Evolutionary conservation across 2,329 filamentous ascomycete genomes (phyloP).

Genomic region (Harringtonia lauricola): DNA sequence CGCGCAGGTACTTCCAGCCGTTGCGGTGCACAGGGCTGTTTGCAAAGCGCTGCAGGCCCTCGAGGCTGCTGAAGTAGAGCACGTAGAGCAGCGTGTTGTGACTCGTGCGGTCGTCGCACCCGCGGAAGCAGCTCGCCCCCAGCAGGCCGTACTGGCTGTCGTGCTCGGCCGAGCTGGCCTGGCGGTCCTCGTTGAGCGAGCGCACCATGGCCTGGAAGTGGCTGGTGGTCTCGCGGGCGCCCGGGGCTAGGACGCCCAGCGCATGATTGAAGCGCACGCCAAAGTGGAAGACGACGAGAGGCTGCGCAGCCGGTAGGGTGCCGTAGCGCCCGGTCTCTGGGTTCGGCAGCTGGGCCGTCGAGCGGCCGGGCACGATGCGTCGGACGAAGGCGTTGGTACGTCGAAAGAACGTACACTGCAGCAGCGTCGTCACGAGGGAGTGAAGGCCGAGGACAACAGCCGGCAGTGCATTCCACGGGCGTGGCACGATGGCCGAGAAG

Average conservation of each 20-base stretch:
- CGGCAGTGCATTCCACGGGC: constrained; percentile 24
- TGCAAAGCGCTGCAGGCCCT: constrained; percentile 12
- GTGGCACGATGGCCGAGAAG: constrained; percentile 22
- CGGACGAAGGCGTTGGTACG: constrained; percentile 13
- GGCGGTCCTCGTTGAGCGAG: constrained; percentile 14
- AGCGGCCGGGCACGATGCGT: constrained; percentile 20
- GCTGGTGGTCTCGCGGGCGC: constrained; percentile 24
- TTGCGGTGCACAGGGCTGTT: constrained; percentile 5
- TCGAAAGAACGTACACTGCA: constrained; percentile 12
- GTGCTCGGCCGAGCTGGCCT: constrained; percentile 14
- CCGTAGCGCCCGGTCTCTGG: background rate
- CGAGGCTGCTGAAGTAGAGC: constrained; percentile 11
- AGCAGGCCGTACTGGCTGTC: constrained; percentile 32
- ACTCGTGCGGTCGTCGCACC: constrained; percentile 8
- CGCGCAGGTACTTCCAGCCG: constrained; percentile 8
- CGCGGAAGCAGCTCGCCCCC: constrained; percentile 28
- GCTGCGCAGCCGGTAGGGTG: background rate
- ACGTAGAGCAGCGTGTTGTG: constrained; percentile 12
- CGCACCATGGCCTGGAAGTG: constrained; percentile 29
- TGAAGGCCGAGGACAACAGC: constrained; percentile 18
- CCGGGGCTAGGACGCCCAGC: constrained; percentile 34
- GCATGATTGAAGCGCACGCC: constrained; percentile 36
- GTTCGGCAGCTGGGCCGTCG: constrained; percentile 22
- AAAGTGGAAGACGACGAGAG: constrained; percentile 28
- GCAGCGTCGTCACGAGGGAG: constrained; percentile 19